Evolutionary conservation across 306 rosid species (phyloP).

Genomic region (Parietaria judaica): DNA sequence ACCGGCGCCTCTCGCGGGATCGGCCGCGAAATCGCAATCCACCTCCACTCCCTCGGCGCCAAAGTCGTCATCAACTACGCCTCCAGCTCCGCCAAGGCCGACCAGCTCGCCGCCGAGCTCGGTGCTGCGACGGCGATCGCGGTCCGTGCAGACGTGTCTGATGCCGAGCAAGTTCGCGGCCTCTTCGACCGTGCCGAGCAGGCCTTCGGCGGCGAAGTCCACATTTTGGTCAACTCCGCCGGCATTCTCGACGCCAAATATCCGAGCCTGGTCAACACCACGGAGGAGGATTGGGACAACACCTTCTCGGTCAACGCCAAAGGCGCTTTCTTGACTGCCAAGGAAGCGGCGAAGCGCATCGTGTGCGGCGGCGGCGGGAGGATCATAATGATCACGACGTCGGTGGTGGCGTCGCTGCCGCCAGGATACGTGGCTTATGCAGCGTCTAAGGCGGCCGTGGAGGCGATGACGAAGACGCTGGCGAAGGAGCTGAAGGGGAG

Average conservation of each 20-base stretch:
- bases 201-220: slow-evolving; percentile 19
- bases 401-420: slow-evolving; percentile 17
- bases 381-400: slow-evolving; percentile 27
- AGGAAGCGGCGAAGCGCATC: slow-evolving; percentile 32
- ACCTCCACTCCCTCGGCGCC: slow-evolving; percentile 48
- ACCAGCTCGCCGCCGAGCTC: slow-evolving; percentile 31
- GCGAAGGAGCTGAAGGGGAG: slow-evolving; percentile 52
- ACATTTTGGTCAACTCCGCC: slow-evolving; percentile 34
- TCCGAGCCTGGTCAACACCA: slow-evolving; percentile 27
- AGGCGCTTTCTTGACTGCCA: slow-evolving; percentile 31
- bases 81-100: slow-evolving; percentile 27
- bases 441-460: slow-evolving; percentile 48
- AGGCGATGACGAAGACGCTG: slow-evolving; percentile 33
- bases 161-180: slow-evolving; percentile 30
- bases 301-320: slow-evolving; percentile 32
- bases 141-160: slow-evolving; percentile 30
- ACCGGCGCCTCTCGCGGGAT: slow-evolving; percentile 50
- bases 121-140: slow-evolving; percentile 24
- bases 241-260: slow-evolving; percentile 35
- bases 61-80: slow-evolving; percentile 33
- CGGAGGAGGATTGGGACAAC: slow-evolving; percentile 29
- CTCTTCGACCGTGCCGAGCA: slow-evolving; percentile 34
- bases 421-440: slow-evolving; percentile 36
- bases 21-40: slow-evolving; percentile 39
- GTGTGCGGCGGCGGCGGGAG: slow-evolving; percentile 34